phyloP scores from a whole-genome alignment of 176 grass and related monocot genomes.

The Eragrostis nindensis region DNA sequence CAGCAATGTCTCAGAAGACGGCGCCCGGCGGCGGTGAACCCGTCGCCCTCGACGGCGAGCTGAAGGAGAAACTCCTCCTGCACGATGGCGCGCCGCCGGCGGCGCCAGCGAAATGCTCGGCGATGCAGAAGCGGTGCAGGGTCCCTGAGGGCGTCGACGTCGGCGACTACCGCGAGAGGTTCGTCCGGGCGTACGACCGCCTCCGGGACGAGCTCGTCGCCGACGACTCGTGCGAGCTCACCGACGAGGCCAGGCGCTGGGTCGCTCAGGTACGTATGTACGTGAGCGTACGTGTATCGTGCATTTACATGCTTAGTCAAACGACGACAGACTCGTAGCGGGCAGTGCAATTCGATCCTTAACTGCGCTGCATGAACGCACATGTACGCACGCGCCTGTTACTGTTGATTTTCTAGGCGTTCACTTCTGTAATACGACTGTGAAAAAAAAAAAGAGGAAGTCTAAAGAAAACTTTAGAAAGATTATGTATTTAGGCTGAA shows the following conservation, averaged over 20 bases:
- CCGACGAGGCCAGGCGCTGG: constrained; percentile 39
- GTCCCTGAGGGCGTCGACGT: background rate
- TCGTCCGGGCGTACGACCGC: constrained; percentile 36
- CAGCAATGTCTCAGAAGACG: background rate
- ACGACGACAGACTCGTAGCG: too few relatives aligned
- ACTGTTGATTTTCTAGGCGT: too few relatives aligned
- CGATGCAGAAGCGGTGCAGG: background rate
- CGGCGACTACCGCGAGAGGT: constrained; percentile 30
- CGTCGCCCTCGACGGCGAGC: background rate
- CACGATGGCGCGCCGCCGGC: background rate
- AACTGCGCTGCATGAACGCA: too few relatives aligned
- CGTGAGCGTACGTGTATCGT: background rate
- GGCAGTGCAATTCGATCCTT: too few relatives aligned
- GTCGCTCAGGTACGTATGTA: constrained; percentile 11
- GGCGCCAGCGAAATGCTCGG: background rate
- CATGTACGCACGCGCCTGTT: too few relatives aligned
- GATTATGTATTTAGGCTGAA: too few relatives aligned
- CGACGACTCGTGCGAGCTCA: constrained; percentile 44
- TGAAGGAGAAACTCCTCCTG: constrained; percentile 25
- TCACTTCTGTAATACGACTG: too few relatives aligned
- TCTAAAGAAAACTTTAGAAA: too few relatives aligned
- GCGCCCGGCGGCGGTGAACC: background rate
- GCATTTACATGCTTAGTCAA: too few relatives aligned
- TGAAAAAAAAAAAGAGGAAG: too few relatives aligned
- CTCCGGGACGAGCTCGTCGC: constrained; percentile 44